Evolutionary conservation across 129 eudicot genomes (phyloP), one percentile per base, ranked within the genome.

Genomic region (Cynara cardunculus): DNA sequence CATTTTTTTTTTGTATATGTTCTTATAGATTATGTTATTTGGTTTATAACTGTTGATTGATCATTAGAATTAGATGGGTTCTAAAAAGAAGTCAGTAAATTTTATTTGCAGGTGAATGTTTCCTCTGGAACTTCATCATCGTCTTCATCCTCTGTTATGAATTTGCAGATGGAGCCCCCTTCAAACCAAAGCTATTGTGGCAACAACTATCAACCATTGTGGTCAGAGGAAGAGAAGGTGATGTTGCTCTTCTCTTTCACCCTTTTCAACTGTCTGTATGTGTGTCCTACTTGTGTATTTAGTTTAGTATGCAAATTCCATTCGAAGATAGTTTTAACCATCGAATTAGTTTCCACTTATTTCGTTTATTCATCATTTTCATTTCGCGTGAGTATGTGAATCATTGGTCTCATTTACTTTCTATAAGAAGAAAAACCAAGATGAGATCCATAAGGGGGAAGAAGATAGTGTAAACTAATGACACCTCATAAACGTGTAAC

Each of bases 161-260:
- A 77, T 87, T 89, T 79, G 56, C 90, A 80, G 80, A 85, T 85
- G 77, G 97, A 93, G 96, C 93, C 96, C 96, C 97, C 97, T 93
- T 90, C 93, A 87, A 93, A 87, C 96, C 97, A 90, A 93, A 93
- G 87, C 79, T 82, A 70, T 82, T 56, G 75, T 71, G 83, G 89
- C 85, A 87, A 76, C 84, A 88, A 87, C 74, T 86, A 31, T 67
- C 75, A 71, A 39, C 87, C 90, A 24, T 78, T 80, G 68, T 89
- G 93, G 96, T 87, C 88, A 18, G 97, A 89, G 76, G 97, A 90
- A 73, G 96, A 87, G 73, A 93, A 89, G 91, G 97, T 93, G 83
- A 71, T 72, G 69, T 4, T 62, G 16, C 72, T 32, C 69, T 73
- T 65, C 27, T 28, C 24, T 37, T 81, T 25, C 28, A 41, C 41